Base-by-base conservation (phyloP, 179 eudicot species). In the Pouteria campechiana region DNA sequence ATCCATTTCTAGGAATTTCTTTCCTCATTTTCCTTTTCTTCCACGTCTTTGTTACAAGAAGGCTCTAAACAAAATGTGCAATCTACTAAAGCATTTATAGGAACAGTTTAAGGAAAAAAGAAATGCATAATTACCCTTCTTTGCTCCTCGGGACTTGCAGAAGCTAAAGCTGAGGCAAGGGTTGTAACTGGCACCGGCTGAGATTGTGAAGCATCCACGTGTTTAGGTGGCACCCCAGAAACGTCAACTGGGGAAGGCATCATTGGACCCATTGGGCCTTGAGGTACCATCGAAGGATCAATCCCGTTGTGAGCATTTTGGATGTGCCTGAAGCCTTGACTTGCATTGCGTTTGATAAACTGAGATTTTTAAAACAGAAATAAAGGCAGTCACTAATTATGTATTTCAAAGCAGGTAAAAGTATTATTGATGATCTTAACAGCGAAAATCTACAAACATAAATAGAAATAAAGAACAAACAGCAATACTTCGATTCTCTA, bases 81-180 rank as follows among this genome's bases (percentile, higher is more conserved):
- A n/a, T n/a, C n/a, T n/a, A n/a, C n/a, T n/a, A n/a, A n/a, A n/a
- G n/a, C n/a, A n/a, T n/a, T n/a, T n/a, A n/a, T n/a, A n/a, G n/a
- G n/a, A n/a, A n/a, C n/a, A n/a, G n/a, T n/a, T n/a, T n/a, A n/a
- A n/a, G n/a, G n/a, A n/a, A n/a, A n/a, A n/a, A n/a, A n/a, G n/a
- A n/a, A n/a, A n/a, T n/a, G n/a, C n/a, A n/a, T n/a, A n/a, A n/a
- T 28, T 60, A 73, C 84, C 63, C 64, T 64, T 44, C 79, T 66
- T 60, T 76, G 83, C 27, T 76, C 71, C 1, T 68, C 16, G 7
- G 69, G 76, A 43, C 63, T 38, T 33, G 79, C 66, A 57, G 73
- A 69, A 5, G 76, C 79, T 20, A 76, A 74, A 23, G 66, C 55
- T 23, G 76, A 58, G 22, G 79, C 74, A 52, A 76, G 55, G 46